Conservation (phyloP, 208 protist genomes). For the Herpetomonas tarakana region DNA sequence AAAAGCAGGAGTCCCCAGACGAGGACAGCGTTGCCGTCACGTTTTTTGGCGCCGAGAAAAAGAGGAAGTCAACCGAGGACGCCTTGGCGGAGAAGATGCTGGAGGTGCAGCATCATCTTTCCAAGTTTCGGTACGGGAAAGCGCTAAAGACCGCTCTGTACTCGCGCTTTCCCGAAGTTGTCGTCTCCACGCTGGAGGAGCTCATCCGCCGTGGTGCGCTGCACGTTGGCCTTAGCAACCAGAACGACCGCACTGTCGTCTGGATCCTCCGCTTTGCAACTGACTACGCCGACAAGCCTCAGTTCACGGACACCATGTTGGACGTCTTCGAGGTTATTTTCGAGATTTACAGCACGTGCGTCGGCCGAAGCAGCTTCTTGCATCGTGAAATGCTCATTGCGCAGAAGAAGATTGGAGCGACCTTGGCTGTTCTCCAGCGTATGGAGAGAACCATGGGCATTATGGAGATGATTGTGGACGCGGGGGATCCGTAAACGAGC, state of each 20-base stretch:
- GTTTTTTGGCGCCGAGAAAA: background rate
- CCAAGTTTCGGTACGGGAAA: slow-evolving; percentile 73
- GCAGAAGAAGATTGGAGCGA: slow-evolving; percentile 53
- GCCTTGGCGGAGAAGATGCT: slow-evolving; percentile 50
- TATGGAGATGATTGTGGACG: slow-evolving; percentile 83
- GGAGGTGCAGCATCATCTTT: slow-evolving; percentile 58
- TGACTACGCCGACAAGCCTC: slow-evolving; percentile 65
- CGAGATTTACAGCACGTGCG: slow-evolving; percentile 68
- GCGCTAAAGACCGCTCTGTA: slow-evolving; percentile 77
- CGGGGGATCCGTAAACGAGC: slow-evolving; percentile 15
- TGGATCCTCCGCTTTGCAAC: slow-evolving; percentile 74
- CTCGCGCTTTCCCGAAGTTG: slow-evolving; percentile 59
- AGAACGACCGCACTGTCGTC: slow-evolving; percentile 80
- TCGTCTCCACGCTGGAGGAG: slow-evolving; percentile 85
- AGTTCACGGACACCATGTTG: slow-evolving; percentile 76
- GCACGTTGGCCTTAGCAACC: slow-evolving; percentile 77
- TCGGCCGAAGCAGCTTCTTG: slow-evolving; percentile 67
- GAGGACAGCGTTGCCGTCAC: background rate
- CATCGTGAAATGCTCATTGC: slow-evolving; percentile 72
- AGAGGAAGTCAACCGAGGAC: slow-evolving; percentile 14
- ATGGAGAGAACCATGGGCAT: slow-evolving; percentile 69
- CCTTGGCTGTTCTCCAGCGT: slow-evolving; percentile 47
- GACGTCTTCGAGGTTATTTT: slow-evolving; percentile 75
- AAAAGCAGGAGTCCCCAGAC: slow-evolving; percentile 7
- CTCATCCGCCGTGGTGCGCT: slow-evolving; percentile 72